These are phyloP conservation scores for Boletellus sp. DNA, from an alignment of 768 basidiomycete genomes.

Conservation along the genomic window DNA sequence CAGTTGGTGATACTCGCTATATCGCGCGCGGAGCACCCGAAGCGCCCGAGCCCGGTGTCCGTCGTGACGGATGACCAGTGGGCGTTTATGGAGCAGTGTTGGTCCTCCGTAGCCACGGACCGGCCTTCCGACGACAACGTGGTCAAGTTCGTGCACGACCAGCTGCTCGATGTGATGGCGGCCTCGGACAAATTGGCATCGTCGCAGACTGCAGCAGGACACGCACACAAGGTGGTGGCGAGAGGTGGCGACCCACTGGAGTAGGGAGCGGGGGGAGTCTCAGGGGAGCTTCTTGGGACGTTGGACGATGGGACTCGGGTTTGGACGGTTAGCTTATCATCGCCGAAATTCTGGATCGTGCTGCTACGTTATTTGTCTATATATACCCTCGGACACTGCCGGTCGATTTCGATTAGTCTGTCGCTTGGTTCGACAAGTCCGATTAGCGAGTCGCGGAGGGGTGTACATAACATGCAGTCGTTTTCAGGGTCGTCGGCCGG, in stretches of 20 bases:
- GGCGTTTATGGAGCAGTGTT: conserved; percentile 22
- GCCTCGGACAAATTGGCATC: not conserved
- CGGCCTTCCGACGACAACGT: conserved; percentile 34
- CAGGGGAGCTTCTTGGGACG: not conserved
- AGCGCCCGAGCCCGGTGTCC: conserved; percentile 1
- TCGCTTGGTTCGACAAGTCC: too few relatives aligned
- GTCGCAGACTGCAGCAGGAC: not conserved
- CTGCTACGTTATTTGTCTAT: too few relatives aligned
- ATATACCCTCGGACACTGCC: too few relatives aligned
- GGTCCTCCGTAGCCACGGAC: conserved; percentile 25
- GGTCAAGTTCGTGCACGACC: conserved; percentile 15
- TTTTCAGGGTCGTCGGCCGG: too few relatives aligned
- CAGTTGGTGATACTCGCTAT: conserved; percentile 18
- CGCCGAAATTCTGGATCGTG: too few relatives aligned
- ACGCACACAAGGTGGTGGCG: not conserved
- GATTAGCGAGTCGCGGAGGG: too few relatives aligned
- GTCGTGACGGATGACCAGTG: conserved; percentile 21
- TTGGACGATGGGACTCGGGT: not conserved
- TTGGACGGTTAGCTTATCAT: too few relatives aligned
- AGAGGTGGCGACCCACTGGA: not conserved
- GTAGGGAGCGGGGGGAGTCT: not conserved
- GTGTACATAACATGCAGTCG: too few relatives aligned
- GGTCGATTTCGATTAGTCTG: too few relatives aligned
- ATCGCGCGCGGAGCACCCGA: conserved; percentile 9
- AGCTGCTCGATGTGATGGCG: conserved; percentile 8